Percentiles rank a stretch among this genome's conserved stretches.
These are phyloP conservation scores for Gaultheria prostrata DNA, from an alignment of 148 eudicot genomes.

Conservation along the genomic window DNA sequence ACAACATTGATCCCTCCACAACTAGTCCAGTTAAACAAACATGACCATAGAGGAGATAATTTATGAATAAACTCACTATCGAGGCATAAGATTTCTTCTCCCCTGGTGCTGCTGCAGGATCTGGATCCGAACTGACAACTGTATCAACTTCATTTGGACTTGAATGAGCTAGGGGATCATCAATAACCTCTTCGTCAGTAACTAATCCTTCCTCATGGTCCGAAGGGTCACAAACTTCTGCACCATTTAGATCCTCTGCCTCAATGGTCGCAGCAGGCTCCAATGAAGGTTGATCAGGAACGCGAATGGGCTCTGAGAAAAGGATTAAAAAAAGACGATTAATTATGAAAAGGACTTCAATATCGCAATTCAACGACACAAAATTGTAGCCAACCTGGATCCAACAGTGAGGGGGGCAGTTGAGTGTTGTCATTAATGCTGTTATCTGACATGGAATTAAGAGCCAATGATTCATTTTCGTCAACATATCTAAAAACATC, in stretches of 20 bases:
- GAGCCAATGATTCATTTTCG: conserved; percentile 35
- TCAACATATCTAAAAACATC: conserved; percentile 63
- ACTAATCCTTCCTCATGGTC: conserved; percentile 25
- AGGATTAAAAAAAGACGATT: not conserved
- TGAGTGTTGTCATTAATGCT: conserved; percentile 25
- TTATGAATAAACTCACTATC: conserved; percentile 40
- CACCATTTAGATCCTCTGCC: conserved; percentile 29
- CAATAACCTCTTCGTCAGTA: conserved; percentile 25
- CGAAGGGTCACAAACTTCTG: conserved; percentile 21
- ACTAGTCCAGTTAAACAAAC: not conserved
- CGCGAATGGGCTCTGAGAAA: conserved; percentile 35
- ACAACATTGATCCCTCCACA: not conserved
- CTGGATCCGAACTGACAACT: conserved; percentile 25
- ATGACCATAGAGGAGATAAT: not conserved
- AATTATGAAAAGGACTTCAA: conserved; percentile 1
- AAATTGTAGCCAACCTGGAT: conserved; percentile 32
- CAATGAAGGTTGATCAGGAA: conserved; percentile 22
- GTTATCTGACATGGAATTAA: conserved; percentile 20
- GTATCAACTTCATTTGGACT: conserved; percentile 29
- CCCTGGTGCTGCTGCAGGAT: conserved; percentile 23
- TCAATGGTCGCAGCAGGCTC: conserved; percentile 27
- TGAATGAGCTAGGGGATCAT: conserved; percentile 29
- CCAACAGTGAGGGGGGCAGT: conserved; percentile 27
- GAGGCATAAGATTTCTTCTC: conserved; percentile 74
- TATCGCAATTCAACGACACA: not conserved